Evolutionary conservation across 106 monocot genomes (phyloP), one percentile per base, ranked within the genome.

Genomic region (Dendrobium huoshanense): DNA sequence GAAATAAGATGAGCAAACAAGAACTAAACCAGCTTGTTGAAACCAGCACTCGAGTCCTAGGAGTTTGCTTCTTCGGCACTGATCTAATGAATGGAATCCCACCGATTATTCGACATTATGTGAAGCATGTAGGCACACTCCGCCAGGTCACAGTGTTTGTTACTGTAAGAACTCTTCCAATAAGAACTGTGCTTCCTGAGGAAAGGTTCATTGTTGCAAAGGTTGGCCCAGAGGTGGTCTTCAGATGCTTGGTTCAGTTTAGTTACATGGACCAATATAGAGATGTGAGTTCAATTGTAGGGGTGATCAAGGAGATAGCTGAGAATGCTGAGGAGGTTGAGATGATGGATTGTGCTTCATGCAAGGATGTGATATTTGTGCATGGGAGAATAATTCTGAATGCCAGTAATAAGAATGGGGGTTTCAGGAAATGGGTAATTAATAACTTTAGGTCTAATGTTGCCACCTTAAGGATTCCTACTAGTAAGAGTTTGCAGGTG

Each of bases 41-140:
- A 42, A 31, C 31, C 37, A 49, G 51, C 45, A 48, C 15, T 11
- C 79, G 86, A 16, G 85, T 92, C 24, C 85, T 86, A 0, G 90
- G 90, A 17, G 41, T 88, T 18, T 88, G 90, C 20, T 80, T 92
- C 80, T 88, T 92, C 73, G 90, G 83, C 83, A 92, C 85, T 2
- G 88, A 88, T 55, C 77, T 90, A 48, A 75, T 80, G 16, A 81
- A 90, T 61, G 92, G 90, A 49, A 80, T 88, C 67, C 87, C 92
- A 13, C 90, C 90, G 2, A 88, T 92, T 40, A 78, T 92, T 5
- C 75, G 84, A 3, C 92, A 90, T 41, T 92, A 86, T 17, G 45
- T 86, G 15, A 77, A 84, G 9, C 78, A 89, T 20, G 72, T 89
- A 4, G 77, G 86, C 9, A 59, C 76, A 9, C 82, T 92, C 19